Evolutionary conservation across 352 stramenopile genomes (phyloP), one percentile per base, ranked within the genome.

Genomic region (Pythium insidiosum): DNA sequence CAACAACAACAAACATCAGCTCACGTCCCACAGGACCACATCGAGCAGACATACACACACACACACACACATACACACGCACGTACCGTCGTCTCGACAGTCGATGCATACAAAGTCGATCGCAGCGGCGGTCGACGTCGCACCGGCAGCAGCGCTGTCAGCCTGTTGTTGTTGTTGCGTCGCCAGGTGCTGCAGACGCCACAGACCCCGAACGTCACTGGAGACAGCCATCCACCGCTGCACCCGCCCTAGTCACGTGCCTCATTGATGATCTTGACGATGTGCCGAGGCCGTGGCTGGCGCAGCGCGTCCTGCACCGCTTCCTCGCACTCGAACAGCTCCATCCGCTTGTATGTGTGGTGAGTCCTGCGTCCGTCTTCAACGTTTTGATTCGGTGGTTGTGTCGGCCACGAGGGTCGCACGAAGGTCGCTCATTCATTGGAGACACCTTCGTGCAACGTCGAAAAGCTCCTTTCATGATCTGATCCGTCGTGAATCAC

Each of bases 41-140:
- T n/a, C n/a, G n/a, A n/a, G n/a, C n/a, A n/a, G n/a, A n/a, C n/a
- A n/a, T n/a, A n/a, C n/a, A n/a, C n/a, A n/a, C n/a, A n/a, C n/a
- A n/a, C n/a, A n/a, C n/a, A n/a, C n/a, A n/a, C n/a, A n/a, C n/a
- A n/a, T n/a, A n/a, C n/a, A n/a, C n/a, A n/a, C n/a, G n/a, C n/a
- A n/a, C n/a, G n/a, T 25, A 84, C 77, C 77, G 35, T 86, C 73
- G n/a, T 76, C 56, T 19, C 72, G 63, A 56, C 77, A 90, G 37
- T 88, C 73, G 19, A 90, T 61, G 50, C 78, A 90, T 33, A 87
- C 72, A 40, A 90, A 90, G 49, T 85, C 71, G 23, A 90, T 53
- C 6, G 63, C 38, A 39, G 38, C 29, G 45, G 47, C 54, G 13
- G 24, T 39, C 1, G 41, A 24, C 22, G 12, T 24, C 9, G 41